A percentile compares a stretch with the other conserved stretches of the same genome.
phyloP scores from a whole-genome alignment of 345 rosid species.

The Iberis pinnata region DNA sequence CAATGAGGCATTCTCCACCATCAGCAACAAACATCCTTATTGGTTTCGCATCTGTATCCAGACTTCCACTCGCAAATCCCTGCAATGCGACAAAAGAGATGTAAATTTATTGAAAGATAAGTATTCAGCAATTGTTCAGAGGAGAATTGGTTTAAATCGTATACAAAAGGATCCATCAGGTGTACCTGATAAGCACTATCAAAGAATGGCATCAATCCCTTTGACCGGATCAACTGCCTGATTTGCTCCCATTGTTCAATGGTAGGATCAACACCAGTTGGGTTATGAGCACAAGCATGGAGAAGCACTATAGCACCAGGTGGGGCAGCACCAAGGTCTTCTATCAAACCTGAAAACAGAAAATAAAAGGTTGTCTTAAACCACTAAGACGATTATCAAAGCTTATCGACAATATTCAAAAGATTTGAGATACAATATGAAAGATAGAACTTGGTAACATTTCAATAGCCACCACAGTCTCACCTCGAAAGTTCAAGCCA shows the following conservation, averaged over 20 bases:
- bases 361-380: constrained; percentile 1
- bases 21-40: constrained; percentile 79
- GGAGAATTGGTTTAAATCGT: too few species aligned
- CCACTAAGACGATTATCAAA: neutral
- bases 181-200: constrained; percentile 92
- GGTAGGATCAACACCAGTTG: constrained; percentile 94
- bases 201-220: constrained; percentile 77
- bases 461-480: neutral
- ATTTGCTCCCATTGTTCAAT: constrained; percentile 84
- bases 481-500: constrained; percentile 72
- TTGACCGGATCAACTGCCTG: constrained; percentile 67
- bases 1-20: constrained; percentile 77
- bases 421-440: neutral
- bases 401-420: neutral
- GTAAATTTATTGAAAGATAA: neutral
- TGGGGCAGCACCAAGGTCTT: constrained; percentile 86
- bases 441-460: neutral
- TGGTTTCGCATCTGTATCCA: constrained; percentile 70
- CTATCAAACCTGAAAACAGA: constrained; percentile 52
- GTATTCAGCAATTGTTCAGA: neutral
- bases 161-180: neutral
- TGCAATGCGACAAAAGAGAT: constrained; percentile 12
- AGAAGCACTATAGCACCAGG: constrained; percentile 82
- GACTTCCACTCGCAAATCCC: constrained; percentile 93
- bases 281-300: constrained; percentile 98